Percentiles rank a stretch among this genome's conserved stretches.
Conservation (phyloP, 129 eudicot genomes). For the Artemisia argyi region DNA sequence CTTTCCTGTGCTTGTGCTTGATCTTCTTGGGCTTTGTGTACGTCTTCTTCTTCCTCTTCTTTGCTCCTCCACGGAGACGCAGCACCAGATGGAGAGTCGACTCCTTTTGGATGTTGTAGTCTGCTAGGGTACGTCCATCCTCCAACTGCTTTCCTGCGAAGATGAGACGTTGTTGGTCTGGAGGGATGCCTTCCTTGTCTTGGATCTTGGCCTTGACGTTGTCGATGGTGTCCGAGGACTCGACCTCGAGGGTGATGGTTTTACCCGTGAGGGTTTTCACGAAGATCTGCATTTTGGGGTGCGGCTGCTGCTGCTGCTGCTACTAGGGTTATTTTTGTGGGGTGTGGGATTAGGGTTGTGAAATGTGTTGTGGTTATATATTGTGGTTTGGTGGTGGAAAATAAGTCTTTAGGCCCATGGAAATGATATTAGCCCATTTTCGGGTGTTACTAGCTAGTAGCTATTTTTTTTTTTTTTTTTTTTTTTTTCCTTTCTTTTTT, state of each 20-base stretch:
- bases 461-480: too few species aligned
- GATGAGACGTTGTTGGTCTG: conserved; percentile 75
- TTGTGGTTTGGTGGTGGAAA: too few species aligned
- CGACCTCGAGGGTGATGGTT: conserved; percentile 77
- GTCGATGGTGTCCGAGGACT: conserved; percentile 75
- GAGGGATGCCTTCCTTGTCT: conserved; percentile 85
- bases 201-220: conserved; percentile 79
- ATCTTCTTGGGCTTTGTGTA: conserved; percentile 55
- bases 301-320: background rate
- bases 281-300: conserved; percentile 61
- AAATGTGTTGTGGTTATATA: too few species aligned
- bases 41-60: conserved; percentile 55
- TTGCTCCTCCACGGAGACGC: conserved; percentile 59
- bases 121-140: conserved; percentile 61
- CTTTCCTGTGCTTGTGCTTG: conserved; percentile 53
- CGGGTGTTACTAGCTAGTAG: too few species aligned
- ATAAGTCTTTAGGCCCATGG: too few species aligned
- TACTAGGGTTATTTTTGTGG: too few species aligned
- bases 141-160: conserved; percentile 74
- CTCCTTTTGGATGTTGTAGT: conserved; percentile 67
- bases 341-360: too few species aligned
- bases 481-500: too few species aligned
- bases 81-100: conserved; percentile 59
- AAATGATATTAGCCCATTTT: too few species aligned
- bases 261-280: conserved; percentile 83